phyloP scores from a whole-genome alignment of 805 yeast genomes.

The Cyberlindnera japonica region DNA sequence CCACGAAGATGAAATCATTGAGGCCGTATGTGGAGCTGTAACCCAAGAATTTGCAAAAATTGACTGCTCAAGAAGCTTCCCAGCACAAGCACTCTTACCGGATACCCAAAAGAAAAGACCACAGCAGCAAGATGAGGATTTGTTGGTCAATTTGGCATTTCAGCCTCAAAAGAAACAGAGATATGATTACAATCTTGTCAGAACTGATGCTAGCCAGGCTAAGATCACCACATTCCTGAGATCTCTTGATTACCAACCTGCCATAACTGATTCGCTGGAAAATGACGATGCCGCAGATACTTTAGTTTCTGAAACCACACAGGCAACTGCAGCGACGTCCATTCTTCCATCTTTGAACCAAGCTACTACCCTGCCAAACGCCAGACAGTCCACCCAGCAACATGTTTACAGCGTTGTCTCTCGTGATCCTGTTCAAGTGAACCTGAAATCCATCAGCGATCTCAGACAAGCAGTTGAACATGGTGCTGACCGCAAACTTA shows the following conservation, averaged over 20 bases:
- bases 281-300: not conserved
- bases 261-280: not conserved
- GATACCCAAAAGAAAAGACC: slow-evolving; percentile 24
- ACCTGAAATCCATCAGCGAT: slow-evolving; percentile 54
- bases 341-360: not conserved
- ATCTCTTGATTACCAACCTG: not conserved
- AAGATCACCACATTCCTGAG: slow-evolving; percentile 39
- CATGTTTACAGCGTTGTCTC: too few relatives aligned
- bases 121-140: slow-evolving; percentile 14
- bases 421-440: slow-evolving; percentile 33
- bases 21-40: slow-evolving; percentile 46
- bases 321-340: not conserved
- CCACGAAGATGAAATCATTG: slow-evolving; percentile 81
- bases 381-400: too few relatives aligned
- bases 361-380: too few relatives aligned
- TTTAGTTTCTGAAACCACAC: not conserved
- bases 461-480: slow-evolving; percentile 50
- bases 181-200: slow-evolving; percentile 62
- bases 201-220: slow-evolving; percentile 67
- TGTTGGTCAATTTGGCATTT: slow-evolving; percentile 1
- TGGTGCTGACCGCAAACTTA: slow-evolving; percentile 47
- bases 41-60: slow-evolving; percentile 48
- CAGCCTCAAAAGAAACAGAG: slow-evolving; percentile 30
- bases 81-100: slow-evolving; percentile 55
- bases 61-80: slow-evolving; percentile 67